Evolutionary conservation across 2,329 filamentous ascomycete species (phyloP).

Genomic region (Aspergillus niger): DNA sequence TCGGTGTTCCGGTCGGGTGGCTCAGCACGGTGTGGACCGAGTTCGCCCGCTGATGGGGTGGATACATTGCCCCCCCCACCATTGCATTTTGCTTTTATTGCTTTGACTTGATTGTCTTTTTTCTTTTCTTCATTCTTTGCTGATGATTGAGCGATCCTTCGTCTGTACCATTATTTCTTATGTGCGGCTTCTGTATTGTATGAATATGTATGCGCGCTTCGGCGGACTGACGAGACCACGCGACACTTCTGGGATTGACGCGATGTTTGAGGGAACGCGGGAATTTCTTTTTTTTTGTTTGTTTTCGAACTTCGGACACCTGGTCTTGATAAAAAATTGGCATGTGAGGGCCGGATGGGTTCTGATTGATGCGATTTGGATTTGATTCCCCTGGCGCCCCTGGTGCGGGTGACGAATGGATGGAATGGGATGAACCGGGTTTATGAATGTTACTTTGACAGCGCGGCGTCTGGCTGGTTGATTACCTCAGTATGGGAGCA

Average conservation of each 20-base stretch:
- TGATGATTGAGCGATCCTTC: constrained; percentile 9
- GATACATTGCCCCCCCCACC: neutral
- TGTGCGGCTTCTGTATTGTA: constrained; percentile 29
- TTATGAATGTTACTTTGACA: neutral
- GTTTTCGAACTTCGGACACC: neutral
- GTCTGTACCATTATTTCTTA: constrained; percentile 33
- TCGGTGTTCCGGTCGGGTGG: constrained; percentile 39
- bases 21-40: constrained; percentile 40
- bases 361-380: neutral
- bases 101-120: neutral
- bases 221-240: constrained; percentile 19
- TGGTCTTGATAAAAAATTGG: neutral
- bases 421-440: neutral
- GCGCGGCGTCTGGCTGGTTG: constrained; percentile 1
- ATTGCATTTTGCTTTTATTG: neutral
- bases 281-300: neutral
- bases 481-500: neutral
- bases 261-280: neutral
- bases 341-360: neutral
- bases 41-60: constrained; percentile 27
- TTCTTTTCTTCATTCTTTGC: constrained; percentile 8
- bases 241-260: constrained; percentile 10
- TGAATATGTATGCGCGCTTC: constrained; percentile 23
- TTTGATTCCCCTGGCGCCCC: neutral
- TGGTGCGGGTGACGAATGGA: neutral